Percentiles rank a stretch among this genome's conserved stretches.
Conservation (phyloP, 2,329 filamentous ascomycete genomes). For the Aureobasidium namibiae region DNA sequence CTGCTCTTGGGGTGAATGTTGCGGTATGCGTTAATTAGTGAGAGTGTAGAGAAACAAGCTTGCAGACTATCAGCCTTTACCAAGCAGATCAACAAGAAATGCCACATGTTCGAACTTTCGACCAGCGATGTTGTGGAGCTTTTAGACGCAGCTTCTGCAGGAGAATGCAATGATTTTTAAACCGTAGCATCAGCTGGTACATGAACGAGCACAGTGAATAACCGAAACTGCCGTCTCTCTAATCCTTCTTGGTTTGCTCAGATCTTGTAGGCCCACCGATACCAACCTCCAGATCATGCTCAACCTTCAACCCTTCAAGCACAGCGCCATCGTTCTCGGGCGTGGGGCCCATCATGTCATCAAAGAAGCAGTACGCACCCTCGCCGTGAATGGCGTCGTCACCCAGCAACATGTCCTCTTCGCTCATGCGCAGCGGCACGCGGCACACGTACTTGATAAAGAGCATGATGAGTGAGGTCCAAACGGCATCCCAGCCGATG, state of each 20-base stretch:
- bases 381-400: slow-evolving; percentile 44
- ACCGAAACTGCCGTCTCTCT: too few relatives aligned
- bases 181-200: too few relatives aligned
- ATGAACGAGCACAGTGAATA: too few relatives aligned
- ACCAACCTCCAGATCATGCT: not conserved
- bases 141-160: too few relatives aligned
- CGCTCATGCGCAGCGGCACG: slow-evolving; percentile 40
- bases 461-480: slow-evolving; percentile 41
- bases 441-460: slow-evolving; percentile 45
- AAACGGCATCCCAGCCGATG: slow-evolving; percentile 44
- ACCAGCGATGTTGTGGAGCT: too few relatives aligned
- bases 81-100: too few relatives aligned
- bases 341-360: slow-evolving; percentile 14
- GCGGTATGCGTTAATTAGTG: too few relatives aligned
- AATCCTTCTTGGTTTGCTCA: not conserved
- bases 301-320: not conserved
- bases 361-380: slow-evolving; percentile 28
- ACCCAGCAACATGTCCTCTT: slow-evolving; percentile 38
- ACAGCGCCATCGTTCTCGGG: not conserved
- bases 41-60: too few relatives aligned
- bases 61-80: too few relatives aligned
- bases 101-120: too few relatives aligned
- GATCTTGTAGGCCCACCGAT: not conserved
- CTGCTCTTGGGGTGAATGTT: too few relatives aligned
- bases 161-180: too few relatives aligned